phyloP scores from a whole-genome alignment of 2,329 filamentous ascomycete genomes.

The Helminthosporium solani region DNA sequence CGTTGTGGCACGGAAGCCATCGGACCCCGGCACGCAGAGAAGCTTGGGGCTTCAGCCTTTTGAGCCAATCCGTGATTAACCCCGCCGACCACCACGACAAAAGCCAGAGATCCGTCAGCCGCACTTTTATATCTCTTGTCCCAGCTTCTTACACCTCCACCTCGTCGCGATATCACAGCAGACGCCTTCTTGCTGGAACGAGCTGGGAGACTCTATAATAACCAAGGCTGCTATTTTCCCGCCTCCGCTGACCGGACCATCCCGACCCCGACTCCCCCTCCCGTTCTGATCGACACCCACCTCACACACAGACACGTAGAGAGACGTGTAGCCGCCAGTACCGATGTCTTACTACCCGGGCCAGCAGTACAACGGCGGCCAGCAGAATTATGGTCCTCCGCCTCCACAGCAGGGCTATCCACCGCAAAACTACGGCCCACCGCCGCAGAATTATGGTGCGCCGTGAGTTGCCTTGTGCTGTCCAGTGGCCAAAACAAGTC shows the following conservation, averaged over 20 bases:
- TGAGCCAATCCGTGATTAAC: constrained; percentile 11
- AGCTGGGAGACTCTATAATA: neutral
- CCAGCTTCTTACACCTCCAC: constrained; percentile 4
- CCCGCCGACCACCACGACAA: constrained; percentile 14
- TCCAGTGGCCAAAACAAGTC: too few relatives aligned
- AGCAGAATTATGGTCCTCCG: constrained; percentile 42
- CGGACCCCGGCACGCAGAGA: constrained; percentile 8
- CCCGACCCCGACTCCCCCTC: constrained; percentile 11
- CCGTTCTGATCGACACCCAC: constrained; percentile 5
- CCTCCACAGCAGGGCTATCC: constrained; percentile 42
- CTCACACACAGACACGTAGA: constrained; percentile 7
- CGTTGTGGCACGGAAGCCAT: constrained; percentile 1
- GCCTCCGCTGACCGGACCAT: neutral
- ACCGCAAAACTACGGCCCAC: constrained; percentile 31
- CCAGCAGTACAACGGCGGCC: constrained; percentile 44
- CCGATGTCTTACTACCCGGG: constrained; percentile 48
- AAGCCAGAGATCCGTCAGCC: constrained; percentile 19
- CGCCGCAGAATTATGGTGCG: constrained; percentile 31
- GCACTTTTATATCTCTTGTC: constrained; percentile 12
- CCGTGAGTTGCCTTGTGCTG: constrained; percentile 29
- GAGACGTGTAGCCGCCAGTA: too few relatives aligned
- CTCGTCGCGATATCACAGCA: neutral
- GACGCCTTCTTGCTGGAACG: neutral
- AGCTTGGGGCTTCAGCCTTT: constrained; percentile 13
- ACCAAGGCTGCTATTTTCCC: too few relatives aligned